Base-by-base conservation (phyloP, 805 yeast species). In the Saturnispora dispora region DNA sequence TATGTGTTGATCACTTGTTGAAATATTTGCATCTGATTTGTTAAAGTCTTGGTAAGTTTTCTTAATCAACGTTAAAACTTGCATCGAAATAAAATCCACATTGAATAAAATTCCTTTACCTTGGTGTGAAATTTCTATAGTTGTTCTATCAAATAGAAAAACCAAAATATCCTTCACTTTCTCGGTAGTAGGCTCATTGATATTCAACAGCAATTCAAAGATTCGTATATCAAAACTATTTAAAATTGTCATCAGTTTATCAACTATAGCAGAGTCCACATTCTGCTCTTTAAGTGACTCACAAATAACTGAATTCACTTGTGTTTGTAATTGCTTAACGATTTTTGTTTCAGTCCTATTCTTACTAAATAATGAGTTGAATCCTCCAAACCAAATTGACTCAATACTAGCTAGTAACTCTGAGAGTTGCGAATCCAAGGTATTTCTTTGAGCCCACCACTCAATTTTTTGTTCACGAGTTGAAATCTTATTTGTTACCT, bases 371-470 rank as follows among this genome's bases (percentile, higher is more conserved):
- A 88, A 60, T 0, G 89, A 82, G 48, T 68, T 68, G 57, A 88
- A 85, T 0, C 91, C 95, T 13, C 91, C 88, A 36, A 91, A 68
- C 90, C 96, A 87, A 51, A 70, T 68, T 22, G 64, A 63, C 50
- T 88, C 91, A 8, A 87, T 74, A 32, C 70, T 70, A 1, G 63
- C 58, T n/a, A 91, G 62, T n/a, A 89, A 64, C 1, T 63, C 64
- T 39, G 74, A 63, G 48, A 91, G 60, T 45, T 74, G 65, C 9
- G 69, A 63, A 63, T 91, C 96, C 17, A 89, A 68, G 0, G 64
- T 66, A 51, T 77, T 78, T 46, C 97, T 69, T 28, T 70, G 68
- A 40, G 73, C 72, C 96, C 97, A 93, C 96, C 97, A 91, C 7
- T 68, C 56, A 45, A 73, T 75, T 47, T 88, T 72, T 30, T 82